phyloP scores from a whole-genome alignment of 345 rosid genomes.

The Linum lewisii region DNA sequence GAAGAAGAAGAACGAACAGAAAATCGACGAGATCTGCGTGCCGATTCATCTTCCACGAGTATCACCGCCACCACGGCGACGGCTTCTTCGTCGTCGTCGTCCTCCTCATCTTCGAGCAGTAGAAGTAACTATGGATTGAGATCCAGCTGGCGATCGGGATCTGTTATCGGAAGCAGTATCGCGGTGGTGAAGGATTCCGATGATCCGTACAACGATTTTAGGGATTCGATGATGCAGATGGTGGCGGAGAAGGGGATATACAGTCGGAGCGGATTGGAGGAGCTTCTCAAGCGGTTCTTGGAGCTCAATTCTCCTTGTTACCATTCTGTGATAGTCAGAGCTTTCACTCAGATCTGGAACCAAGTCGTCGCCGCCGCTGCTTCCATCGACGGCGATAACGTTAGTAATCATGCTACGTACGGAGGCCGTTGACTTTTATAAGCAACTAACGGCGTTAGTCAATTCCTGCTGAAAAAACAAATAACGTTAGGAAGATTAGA shows the following conservation, averaged over 20 bases:
- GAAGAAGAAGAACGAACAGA: neutral
- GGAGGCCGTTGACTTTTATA: no score
- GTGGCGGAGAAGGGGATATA: conserved; percentile 39
- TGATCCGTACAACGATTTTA: neutral
- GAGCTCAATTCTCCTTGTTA: conserved; percentile 36
- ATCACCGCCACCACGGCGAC: neutral
- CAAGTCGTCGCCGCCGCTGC: conserved; percentile 4
- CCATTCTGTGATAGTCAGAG: conserved; percentile 32
- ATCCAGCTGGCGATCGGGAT: neutral
- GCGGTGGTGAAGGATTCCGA: conserved; percentile 6
- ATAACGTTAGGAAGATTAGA: no score
- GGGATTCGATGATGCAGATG: conserved; percentile 28
- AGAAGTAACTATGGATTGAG: neutral
- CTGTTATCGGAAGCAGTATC: neutral
- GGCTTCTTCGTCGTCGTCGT: neutral
- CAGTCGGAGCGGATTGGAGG: conserved; percentile 30
- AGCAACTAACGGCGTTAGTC: no score
- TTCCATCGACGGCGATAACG: no score
- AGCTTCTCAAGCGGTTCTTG: conserved; percentile 47
- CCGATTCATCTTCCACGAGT: neutral
- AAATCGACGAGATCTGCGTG: neutral
- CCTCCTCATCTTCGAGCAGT: neutral
- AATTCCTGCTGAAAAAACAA: no score
- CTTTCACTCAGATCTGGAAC: conserved; percentile 41
- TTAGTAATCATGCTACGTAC: no score